These are phyloP conservation scores for Orbilia quercus DNA, from an alignment of 2,329 filamentous ascomycete species.

Conservation along the genomic window DNA sequence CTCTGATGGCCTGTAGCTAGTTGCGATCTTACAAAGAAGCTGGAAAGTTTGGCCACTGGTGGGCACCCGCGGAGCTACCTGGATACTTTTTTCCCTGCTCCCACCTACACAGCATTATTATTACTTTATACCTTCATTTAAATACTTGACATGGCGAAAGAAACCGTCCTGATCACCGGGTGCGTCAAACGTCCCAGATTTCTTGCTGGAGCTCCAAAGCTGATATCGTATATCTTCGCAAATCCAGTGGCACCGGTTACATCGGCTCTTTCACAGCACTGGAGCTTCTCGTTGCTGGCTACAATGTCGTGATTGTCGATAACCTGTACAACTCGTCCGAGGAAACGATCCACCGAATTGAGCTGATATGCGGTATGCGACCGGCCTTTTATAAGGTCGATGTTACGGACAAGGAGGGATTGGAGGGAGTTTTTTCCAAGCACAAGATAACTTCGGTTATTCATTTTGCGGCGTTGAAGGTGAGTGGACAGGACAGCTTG, in stretches of 20 bases:
- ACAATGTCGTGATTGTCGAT: constrained; percentile 96
- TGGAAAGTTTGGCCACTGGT: not conserved
- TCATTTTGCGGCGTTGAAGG: constrained; percentile 98
- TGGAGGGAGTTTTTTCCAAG: constrained; percentile 87
- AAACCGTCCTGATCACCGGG: constrained; percentile 93
- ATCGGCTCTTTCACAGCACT: constrained; percentile 98
- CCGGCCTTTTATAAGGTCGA: constrained; percentile 87
- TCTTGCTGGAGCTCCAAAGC: constrained; percentile 19
- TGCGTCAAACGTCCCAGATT: constrained; percentile 66
- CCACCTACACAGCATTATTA: constrained; percentile 46
- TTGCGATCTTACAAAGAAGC: not conserved
- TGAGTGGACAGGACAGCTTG: constrained; percentile 62
- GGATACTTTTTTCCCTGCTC: constrained; percentile 10
- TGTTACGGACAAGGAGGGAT: constrained; percentile 82
- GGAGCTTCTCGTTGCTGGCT: constrained; percentile 89
- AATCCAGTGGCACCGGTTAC: constrained; percentile 90
- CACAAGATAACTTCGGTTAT: constrained; percentile 98
- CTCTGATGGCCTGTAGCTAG: too few species aligned
- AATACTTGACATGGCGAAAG: constrained; percentile 63
- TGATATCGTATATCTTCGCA: constrained; percentile 59
- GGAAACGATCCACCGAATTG: constrained; percentile 92
- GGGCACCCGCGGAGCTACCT: constrained; percentile 11
- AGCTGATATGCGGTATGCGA: constrained; percentile 88
- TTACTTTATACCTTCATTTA: not conserved
- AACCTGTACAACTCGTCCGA: constrained; percentile 96